Conservation (phyloP, 106 monocot genomes). For the Dioscorea dumetorum region DNA sequence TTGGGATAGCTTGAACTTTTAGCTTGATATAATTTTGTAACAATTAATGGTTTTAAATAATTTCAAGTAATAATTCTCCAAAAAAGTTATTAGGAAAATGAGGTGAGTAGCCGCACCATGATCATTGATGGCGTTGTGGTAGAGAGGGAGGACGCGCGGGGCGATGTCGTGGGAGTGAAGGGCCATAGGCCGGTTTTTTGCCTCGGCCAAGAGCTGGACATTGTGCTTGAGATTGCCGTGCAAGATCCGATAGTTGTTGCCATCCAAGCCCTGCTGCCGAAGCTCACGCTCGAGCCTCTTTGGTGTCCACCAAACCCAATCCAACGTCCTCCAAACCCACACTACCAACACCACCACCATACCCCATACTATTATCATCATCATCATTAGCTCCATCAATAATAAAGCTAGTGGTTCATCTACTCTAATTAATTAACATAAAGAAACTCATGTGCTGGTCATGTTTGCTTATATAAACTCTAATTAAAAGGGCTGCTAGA, state of each 20-base stretch:
- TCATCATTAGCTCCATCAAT: too few relatives aligned
- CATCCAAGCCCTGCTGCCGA: constrained; percentile 41
- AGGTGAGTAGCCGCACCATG: background rate
- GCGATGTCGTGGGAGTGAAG: constrained; percentile 17
- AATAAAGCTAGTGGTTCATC: too few relatives aligned
- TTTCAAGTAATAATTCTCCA: too few relatives aligned
- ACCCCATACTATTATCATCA: background rate
- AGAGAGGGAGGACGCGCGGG: constrained; percentile 18
- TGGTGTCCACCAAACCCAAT: constrained; percentile 33
- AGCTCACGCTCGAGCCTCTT: constrained; percentile 35
- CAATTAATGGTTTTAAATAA: too few relatives aligned
- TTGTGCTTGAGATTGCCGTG: background rate
- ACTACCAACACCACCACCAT: background rate
- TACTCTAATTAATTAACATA: too few relatives aligned
- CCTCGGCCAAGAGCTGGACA: background rate
- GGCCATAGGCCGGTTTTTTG: background rate
- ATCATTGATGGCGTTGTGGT: background rate
- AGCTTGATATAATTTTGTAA: too few relatives aligned
- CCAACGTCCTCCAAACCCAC: background rate
- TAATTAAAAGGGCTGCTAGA: too few relatives aligned
- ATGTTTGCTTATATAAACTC: too few relatives aligned
- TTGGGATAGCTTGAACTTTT: too few relatives aligned
- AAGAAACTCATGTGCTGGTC: too few relatives aligned
- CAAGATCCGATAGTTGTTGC: background rate
- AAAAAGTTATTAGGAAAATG: too few relatives aligned